A percentile compares a stretch with the other conserved stretches of the same genome.
Evolutionary conservation across 2,329 filamentous ascomycete species (phyloP).

Genomic region (Trichoderma oligosporum): DNA sequence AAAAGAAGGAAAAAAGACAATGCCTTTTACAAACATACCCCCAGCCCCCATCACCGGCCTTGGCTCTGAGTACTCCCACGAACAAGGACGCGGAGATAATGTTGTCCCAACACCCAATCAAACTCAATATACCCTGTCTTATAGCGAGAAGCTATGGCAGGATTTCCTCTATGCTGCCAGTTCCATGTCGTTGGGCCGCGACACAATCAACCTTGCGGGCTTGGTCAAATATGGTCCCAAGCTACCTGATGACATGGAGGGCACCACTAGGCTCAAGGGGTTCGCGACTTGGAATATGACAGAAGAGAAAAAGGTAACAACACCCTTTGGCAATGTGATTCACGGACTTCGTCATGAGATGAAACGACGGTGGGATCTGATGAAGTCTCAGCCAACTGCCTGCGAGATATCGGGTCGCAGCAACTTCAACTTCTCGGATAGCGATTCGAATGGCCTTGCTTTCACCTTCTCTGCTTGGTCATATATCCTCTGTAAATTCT

Average conservation of each 20-base stretch:
- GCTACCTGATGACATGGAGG: constrained; percentile 8
- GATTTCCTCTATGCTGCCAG: neutral
- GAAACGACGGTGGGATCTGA: constrained; percentile 2
- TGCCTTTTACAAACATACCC: no score
- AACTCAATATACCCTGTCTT: neutral
- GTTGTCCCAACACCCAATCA: neutral
- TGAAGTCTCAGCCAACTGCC: neutral
- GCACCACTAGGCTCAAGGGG: neutral
- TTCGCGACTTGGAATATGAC: neutral
- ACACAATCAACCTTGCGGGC: neutral
- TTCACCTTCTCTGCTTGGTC: constrained; percentile 15
- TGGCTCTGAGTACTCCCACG: neutral
- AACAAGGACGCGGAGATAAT: neutral
- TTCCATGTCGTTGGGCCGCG: neutral
- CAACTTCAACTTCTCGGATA: neutral
- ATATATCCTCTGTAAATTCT: neutral
- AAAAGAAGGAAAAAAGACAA: no score
- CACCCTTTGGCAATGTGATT: neutral
- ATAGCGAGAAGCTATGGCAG: neutral
- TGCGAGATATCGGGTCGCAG: constrained; percentile 9
- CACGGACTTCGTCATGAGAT: neutral
- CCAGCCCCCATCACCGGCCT: neutral
- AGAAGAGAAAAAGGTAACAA: neutral
- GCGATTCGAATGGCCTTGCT: constrained; percentile 7
- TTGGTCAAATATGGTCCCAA: neutral